Evolutionary conservation across 2,329 filamentous ascomycete genomes (phyloP).

Genomic region (Hypoxylon sp.): DNA sequence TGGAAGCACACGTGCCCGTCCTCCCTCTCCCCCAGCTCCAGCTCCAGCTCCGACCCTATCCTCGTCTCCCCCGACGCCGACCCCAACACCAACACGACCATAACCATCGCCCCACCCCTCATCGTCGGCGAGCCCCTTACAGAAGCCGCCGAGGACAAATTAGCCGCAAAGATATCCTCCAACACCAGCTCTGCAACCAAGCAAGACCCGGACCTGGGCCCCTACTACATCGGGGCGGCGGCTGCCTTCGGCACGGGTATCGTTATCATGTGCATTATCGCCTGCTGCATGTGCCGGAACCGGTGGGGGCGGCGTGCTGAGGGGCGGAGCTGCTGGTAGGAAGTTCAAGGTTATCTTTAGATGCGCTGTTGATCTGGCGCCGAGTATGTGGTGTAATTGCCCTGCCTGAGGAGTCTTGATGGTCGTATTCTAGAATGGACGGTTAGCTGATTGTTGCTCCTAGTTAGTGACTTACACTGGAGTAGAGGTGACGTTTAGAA

Average conservation of each 20-base stretch:
- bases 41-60: not conserved
- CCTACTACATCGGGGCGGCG: not conserved
- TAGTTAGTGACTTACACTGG: too few relatives aligned
- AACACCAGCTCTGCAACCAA: not conserved
- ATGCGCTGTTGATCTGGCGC: too few relatives aligned
- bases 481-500: too few relatives aligned
- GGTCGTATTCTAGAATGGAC: too few relatives aligned
- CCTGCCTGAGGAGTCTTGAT: too few relatives aligned
- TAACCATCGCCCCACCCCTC: not conserved
- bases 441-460: too few relatives aligned
- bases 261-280: not conserved
- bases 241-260: not conserved
- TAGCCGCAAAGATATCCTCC: not conserved
- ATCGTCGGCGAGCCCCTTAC: not conserved
- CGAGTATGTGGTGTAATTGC: too few relatives aligned
- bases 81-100: not conserved
- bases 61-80: not conserved
- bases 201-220: not conserved
- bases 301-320: not conserved
- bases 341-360: too few relatives aligned
- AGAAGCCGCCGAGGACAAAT: not conserved
- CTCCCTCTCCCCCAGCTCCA: not conserved
- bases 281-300: not conserved
- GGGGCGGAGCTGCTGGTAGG: not conserved
- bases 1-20: slow-evolving; percentile 5